These are phyloP conservation scores for Colletotrichum euphorbiae DNA, from an alignment of 2,329 filamentous ascomycete genomes.

Conservation along the genomic window DNA sequence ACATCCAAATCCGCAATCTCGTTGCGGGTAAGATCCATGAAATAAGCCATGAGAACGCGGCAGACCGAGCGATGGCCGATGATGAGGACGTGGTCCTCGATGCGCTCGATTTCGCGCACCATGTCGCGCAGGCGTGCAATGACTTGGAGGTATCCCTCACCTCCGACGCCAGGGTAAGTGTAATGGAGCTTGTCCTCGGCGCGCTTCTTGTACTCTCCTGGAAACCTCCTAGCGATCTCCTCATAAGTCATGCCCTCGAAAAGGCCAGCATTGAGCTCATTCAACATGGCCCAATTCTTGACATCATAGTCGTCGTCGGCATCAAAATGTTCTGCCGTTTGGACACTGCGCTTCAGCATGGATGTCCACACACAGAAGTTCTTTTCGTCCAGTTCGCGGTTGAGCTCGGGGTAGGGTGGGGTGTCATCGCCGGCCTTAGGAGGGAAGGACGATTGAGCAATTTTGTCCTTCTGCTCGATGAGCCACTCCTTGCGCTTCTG, in stretches of 20 bases:
- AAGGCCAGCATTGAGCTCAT: constrained; percentile 91
- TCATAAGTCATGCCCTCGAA: constrained; percentile 97
- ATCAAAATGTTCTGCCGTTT: constrained; percentile 91
- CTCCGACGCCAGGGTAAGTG: constrained; percentile 94
- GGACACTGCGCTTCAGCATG: constrained; percentile 90
- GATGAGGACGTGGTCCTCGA: constrained; percentile 93
- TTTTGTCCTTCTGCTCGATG: constrained; percentile 81
- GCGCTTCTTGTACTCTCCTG: constrained; percentile 84
- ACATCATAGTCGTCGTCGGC: constrained; percentile 94
- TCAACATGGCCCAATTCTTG: constrained; percentile 98
- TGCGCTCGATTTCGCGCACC: constrained; percentile 96
- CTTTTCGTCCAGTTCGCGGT: constrained; percentile 78
- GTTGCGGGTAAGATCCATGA: constrained; percentile 89
- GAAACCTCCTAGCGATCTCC: constrained; percentile 83
- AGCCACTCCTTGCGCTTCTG: constrained; percentile 85
- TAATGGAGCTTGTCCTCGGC: constrained; percentile 92
- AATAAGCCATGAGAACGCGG: constrained; percentile 93
- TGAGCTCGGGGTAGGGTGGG: constrained; percentile 90
- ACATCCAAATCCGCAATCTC: constrained; percentile 96
- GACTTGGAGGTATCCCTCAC: constrained; percentile 96
- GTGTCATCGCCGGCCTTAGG: constrained; percentile 91
- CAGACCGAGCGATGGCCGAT: constrained; percentile 94
- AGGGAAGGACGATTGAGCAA: constrained; percentile 84
- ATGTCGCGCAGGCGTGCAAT: constrained; percentile 95
- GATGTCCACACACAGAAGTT: constrained; percentile 99